Conservation (phyloP, 2,329 filamentous ascomycete genomes). For the Dactylellina haptotyla region DNA sequence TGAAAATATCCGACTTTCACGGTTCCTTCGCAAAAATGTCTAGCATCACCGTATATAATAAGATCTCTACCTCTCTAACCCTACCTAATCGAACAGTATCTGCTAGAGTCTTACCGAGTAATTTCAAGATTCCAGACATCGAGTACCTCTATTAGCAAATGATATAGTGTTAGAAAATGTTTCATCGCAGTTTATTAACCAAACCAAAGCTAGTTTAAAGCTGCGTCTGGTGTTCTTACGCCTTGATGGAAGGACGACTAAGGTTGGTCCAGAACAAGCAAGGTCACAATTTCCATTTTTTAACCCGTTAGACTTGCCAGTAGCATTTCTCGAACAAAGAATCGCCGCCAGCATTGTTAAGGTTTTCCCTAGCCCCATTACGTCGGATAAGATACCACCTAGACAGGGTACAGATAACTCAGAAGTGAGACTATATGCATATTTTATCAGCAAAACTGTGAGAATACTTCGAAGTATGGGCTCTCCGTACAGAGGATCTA, state of each 20-base stretch:
- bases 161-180: no score
- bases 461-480: background rate
- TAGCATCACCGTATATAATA: no score
- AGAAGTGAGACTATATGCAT: background rate
- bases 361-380: conserved; percentile 57
- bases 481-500: background rate
- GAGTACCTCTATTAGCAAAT: conserved; percentile 60
- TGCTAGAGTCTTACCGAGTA: conserved; percentile 58
- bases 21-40: background rate
- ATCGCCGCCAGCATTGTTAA: conserved; percentile 32
- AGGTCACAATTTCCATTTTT: background rate
- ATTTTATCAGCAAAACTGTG: background rate
- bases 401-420: background rate
- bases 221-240: conserved; percentile 61
- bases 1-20: background rate
- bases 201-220: no score
- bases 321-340: background rate
- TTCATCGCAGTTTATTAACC: no score
- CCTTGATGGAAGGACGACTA: conserved; percentile 63
- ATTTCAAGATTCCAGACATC: conserved; percentile 63
- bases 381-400: conserved; percentile 56
- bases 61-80: no score
- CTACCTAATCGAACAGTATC: no score
- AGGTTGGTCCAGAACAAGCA: background rate
- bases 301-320: background rate